phyloP scores from a whole-genome alignment of 805 yeast genomes.

The Candida namnaoensis region DNA sequence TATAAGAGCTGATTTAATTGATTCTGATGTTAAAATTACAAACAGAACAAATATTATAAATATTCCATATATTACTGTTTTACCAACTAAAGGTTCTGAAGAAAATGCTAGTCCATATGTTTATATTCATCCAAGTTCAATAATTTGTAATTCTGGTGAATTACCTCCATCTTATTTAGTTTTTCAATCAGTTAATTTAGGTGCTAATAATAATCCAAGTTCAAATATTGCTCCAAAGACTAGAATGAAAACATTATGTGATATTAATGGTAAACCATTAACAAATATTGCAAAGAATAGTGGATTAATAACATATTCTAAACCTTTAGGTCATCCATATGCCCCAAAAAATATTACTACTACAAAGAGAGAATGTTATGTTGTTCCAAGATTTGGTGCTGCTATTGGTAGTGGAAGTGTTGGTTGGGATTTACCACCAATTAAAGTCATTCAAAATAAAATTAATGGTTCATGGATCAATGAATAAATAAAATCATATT shows the following conservation, averaged over 20 bases:
- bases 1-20: constrained; percentile 66
- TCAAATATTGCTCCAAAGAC: constrained; percentile 34
- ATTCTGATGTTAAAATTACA: constrained; percentile 50
- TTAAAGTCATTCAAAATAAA: constrained; percentile 67
- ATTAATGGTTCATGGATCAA: constrained; percentile 59
- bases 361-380: constrained; percentile 77
- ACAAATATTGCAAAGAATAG: constrained; percentile 71
- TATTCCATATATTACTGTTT: constrained; percentile 58
- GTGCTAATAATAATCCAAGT: constrained; percentile 36
- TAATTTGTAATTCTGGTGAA: constrained; percentile 50
- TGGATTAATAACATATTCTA: constrained; percentile 72
- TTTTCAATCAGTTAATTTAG: constrained; percentile 56
- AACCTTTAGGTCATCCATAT: constrained; percentile 86
- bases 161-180: constrained; percentile 76
- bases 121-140: constrained; percentile 74
- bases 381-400: constrained; percentile 86
- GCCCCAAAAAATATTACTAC: constrained; percentile 65
- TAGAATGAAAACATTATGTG: constrained; percentile 71
- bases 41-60: constrained; percentile 49
- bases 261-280: constrained; percentile 64
- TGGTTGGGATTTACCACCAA: constrained; percentile 87
- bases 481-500: too few relatives aligned
- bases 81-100: constrained; percentile 23
- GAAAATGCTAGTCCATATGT: constrained; percentile 44
- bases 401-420: constrained; percentile 73